Evolutionary conservation across 116 monocot genomes (phyloP), one percentile per base, ranked within the genome.

Genomic region (Cymodocea nodosa): DNA sequence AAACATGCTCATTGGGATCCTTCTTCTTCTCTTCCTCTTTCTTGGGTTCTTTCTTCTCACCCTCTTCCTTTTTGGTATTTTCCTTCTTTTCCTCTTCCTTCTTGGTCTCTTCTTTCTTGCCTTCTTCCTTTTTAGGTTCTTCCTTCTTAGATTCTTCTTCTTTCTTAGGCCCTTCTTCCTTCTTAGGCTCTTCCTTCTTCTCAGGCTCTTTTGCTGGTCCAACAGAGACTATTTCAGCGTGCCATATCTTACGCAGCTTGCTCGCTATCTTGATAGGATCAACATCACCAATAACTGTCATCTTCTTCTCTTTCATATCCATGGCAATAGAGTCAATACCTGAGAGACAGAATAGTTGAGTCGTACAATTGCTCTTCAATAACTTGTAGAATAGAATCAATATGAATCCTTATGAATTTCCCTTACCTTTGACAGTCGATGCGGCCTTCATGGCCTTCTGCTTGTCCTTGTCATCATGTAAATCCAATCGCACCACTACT

Each of bases 361-460:
- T 19, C 16, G 1, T 14, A 23, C 12, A 34, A 15, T 30, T 59
- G 23, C 23, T 7, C 59, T 12, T 18, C 6, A 20, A 6, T 23
- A 59, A 7, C 8, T 7, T 23, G 34, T 7, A 34, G 23, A 34
- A 6, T 59, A 22, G 24, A 18, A 18, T 58, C 18, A 58, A 13
- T 34, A 17, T 5, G 7, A n/a, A 36, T 16, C 15, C 2, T 22
- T 0, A 0, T 5, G 36, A 12, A 16, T 15, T 36, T 37, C 13
- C 30, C 73, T 44, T 11, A 80, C 89, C 85, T 60, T 60, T 59
- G 65, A 91, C 68, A 4, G 71, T 30, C 16, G 91, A 74, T 17
- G 84, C 87, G 4, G 84, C 75, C 51, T 80, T 91, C 39, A 91
- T 62, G n/a, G 86, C 91, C 71, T 86, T 91, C 73, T 78, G 79